phyloP scores from a whole-genome alignment of 2,329 filamentous ascomycete species.

The Teratosphaeriaceae sp. region DNA sequence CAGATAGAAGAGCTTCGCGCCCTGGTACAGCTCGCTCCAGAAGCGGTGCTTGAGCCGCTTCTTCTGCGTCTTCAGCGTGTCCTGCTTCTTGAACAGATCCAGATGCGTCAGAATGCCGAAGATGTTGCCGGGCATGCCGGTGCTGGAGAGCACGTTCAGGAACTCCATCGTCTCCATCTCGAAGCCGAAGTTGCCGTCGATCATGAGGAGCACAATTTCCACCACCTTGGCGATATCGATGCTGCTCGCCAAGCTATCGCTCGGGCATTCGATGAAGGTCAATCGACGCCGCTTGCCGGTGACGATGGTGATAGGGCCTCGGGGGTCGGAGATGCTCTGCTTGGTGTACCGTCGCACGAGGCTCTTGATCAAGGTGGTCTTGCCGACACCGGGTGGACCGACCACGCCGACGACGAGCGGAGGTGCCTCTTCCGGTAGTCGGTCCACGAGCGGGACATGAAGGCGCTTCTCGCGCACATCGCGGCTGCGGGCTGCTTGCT shows the following conservation, averaged over 20 bases:
- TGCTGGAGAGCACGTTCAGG: slow-evolving; percentile 83
- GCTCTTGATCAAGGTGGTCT: slow-evolving; percentile 93
- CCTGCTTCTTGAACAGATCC: slow-evolving; percentile 90
- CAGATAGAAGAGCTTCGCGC: slow-evolving; percentile 93
- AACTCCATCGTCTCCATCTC: slow-evolving; percentile 99
- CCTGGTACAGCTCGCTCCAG: slow-evolving; percentile 95
- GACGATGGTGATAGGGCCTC: slow-evolving; percentile 89
- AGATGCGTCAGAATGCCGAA: slow-evolving; percentile 96
- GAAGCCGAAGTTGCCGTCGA: slow-evolving; percentile 97
- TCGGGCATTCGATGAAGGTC: slow-evolving; percentile 96
- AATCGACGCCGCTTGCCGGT: slow-evolving; percentile 92
- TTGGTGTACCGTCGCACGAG: slow-evolving; percentile 92
- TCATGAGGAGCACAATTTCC: slow-evolving; percentile 95
- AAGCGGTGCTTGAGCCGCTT: slow-evolving; percentile 93
- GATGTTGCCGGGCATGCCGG: slow-evolving; percentile 97
- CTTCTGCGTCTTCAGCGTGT: slow-evolving; percentile 86
- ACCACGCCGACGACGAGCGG: slow-evolving; percentile 91
- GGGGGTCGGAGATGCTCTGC: slow-evolving; percentile 82
- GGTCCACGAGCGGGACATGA: slow-evolving; percentile 94
- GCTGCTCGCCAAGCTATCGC: slow-evolving; percentile 86
- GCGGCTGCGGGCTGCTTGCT: slow-evolving; percentile 64
- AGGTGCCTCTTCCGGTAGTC: slow-evolving; percentile 89
- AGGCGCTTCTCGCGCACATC: slow-evolving; percentile 92
- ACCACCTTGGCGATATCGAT: slow-evolving; percentile 96
- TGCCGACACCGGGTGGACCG: slow-evolving; percentile 87